phyloP scores from a whole-genome alignment of 1,139 yeast species.

The Candida smagusa region DNA sequence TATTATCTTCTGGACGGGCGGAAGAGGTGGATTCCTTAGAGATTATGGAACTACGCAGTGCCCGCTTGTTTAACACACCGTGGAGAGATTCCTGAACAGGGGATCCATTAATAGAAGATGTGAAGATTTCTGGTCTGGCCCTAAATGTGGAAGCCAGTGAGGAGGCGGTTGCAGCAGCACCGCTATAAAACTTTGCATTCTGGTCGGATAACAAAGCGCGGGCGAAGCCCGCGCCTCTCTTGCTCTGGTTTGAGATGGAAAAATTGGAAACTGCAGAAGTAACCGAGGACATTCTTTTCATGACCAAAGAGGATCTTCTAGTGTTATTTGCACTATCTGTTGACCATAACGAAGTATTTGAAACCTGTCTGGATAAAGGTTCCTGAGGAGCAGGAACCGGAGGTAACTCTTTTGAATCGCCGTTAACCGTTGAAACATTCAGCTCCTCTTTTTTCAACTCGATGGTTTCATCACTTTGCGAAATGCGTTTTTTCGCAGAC shows the following conservation, averaged over 20 bases:
- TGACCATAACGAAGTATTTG: slow-evolving; percentile 40
- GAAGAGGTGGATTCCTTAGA: slow-evolving; percentile 26
- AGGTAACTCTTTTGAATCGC: slow-evolving; percentile 4
- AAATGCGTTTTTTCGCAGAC: slow-evolving; percentile 8
- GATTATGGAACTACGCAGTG: slow-evolving; percentile 37
- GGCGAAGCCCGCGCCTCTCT: slow-evolving; percentile 31
- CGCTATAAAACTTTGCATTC: slow-evolving; percentile 22
- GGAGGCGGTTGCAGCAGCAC: slow-evolving; percentile 15
- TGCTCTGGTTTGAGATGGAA: slow-evolving; percentile 15
- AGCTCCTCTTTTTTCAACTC: slow-evolving; percentile 8
- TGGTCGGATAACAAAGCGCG: slow-evolving; percentile 39
- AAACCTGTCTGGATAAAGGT: slow-evolving; percentile 28
- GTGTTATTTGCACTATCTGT: slow-evolving; percentile 26
- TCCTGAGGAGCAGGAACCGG: background rate
- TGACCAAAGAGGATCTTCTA: slow-evolving; percentile 25
- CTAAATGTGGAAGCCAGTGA: slow-evolving; percentile 8
- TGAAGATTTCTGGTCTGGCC: slow-evolving; percentile 2
- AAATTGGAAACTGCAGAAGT: slow-evolving; percentile 31
- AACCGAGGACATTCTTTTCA: slow-evolving; percentile 31
- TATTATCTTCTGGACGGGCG: slow-evolving; percentile 27
- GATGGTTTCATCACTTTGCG: slow-evolving; percentile 8
- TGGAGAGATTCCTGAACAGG: slow-evolving; percentile 1
- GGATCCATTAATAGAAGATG: background rate
- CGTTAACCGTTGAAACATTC: slow-evolving; percentile 6
- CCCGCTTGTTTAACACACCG: slow-evolving; percentile 24